Conservation (phyloP, 169 alveolate genomes). For the Plasmodium berghei region DNA sequence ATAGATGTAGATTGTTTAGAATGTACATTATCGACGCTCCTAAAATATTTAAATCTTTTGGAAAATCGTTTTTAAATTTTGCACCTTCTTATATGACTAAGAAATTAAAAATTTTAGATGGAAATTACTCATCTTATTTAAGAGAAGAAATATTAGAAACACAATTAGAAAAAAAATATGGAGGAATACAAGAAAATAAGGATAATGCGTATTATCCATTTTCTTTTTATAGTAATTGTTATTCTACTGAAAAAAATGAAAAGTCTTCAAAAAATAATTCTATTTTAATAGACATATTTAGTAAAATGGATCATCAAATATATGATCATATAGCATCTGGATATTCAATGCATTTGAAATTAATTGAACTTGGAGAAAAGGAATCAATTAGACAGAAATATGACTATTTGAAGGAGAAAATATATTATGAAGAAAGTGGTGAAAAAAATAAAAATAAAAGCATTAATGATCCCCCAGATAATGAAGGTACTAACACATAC, state of each 20-base stretch:
- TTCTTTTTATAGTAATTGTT: conserved; percentile 75
- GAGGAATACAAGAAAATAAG: conserved; percentile 73
- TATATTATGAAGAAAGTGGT: background rate
- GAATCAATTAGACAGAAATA: conserved; percentile 9
- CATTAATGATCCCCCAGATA: background rate
- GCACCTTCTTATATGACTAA: conserved; percentile 77
- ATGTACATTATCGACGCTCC: conserved; percentile 80
- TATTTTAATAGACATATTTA: conserved; percentile 4
- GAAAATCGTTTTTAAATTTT: conserved; percentile 72
- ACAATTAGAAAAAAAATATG: conserved; percentile 78
- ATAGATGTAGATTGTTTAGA: conserved; percentile 78
- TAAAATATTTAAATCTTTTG: conserved; percentile 75
- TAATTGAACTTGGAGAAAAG: conserved; percentile 10
- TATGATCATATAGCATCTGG: conserved; percentile 35
- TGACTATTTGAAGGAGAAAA: background rate
- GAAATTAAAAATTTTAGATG: conserved; percentile 76
- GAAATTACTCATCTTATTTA: conserved; percentile 46
- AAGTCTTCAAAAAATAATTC: background rate
- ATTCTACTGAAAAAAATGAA: background rate
- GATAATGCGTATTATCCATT: conserved; percentile 78
- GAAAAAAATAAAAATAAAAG: conserved; percentile 2
- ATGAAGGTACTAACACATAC: background rate
- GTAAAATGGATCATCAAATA: conserved; percentile 1
- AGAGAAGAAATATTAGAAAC: conserved; percentile 71
- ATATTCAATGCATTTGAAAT: conserved; percentile 57